Evolutionary conservation across 2,329 filamentous ascomycete genomes (phyloP).

Genomic region (Colletotrichum gloeosporioides): DNA sequence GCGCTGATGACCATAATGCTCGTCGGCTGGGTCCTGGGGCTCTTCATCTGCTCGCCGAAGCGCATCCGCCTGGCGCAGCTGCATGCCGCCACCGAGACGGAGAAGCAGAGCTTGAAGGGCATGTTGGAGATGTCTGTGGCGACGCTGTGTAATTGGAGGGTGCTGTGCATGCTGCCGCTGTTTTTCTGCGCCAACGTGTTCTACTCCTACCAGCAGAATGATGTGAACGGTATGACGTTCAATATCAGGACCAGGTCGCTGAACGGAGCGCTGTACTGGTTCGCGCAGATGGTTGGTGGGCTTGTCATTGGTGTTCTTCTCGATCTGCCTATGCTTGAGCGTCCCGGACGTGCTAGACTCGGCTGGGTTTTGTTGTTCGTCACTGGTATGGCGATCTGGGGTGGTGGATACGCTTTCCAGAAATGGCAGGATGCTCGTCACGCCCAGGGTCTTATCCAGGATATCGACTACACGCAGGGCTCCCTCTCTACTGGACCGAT

Average conservation of each 20-base stretch:
- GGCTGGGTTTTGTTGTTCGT: conserved; percentile 52
- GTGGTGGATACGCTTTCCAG: conserved; percentile 71
- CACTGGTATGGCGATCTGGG: conserved; percentile 60
- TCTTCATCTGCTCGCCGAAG: conserved; percentile 53
- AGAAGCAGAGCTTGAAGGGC: conserved; percentile 42
- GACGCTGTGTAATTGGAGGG: conserved; percentile 47
- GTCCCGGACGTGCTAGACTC: conserved; percentile 49
- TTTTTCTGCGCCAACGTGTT: conserved; percentile 63
- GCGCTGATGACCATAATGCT: conserved; percentile 54
- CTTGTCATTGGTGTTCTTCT: conserved; percentile 51
- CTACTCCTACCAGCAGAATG: conserved; percentile 62
- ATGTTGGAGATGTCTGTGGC: conserved; percentile 39
- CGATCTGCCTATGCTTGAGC: conserved; percentile 46
- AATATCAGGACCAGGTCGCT: conserved; percentile 61
- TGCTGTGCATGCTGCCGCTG: conserved; percentile 54
- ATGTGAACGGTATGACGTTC: conserved; percentile 60
- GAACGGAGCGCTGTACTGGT: conserved; percentile 60
- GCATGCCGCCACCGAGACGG: conserved; percentile 38
- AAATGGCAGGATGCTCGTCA: conserved; percentile 53
- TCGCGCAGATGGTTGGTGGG: conserved; percentile 61
- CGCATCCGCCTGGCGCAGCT: conserved; percentile 44
- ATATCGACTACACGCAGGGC: conserved; percentile 52
- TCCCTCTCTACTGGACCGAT: conserved; percentile 65
- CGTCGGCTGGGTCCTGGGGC: conserved; percentile 50
- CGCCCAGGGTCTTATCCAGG: conserved; percentile 43